A percentile compares a stretch with the other conserved stretches of the same genome.
Conservation (phyloP, 441 rosid genomes). For the Eruca vesicaria region DNA sequence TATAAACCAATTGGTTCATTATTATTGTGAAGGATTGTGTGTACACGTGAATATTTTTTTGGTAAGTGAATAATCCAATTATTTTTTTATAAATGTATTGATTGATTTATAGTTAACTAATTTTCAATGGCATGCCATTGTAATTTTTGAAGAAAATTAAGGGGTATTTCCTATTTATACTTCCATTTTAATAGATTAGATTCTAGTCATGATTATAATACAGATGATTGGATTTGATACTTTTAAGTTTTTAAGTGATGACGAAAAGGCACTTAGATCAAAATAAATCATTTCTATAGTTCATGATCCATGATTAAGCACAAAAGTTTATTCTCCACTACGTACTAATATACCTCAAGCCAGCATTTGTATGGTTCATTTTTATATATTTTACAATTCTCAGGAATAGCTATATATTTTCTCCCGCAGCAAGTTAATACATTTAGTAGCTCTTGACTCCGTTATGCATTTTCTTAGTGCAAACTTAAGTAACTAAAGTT, state of each 20-base stretch:
- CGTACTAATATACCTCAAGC: background rate
- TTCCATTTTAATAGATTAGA: no score
- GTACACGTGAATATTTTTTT: no score
- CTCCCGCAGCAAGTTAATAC: background rate
- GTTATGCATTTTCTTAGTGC: background rate
- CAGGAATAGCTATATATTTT: conserved; percentile 8
- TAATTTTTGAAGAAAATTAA: no score
- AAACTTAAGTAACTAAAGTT: background rate
- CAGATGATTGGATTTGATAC: background rate
- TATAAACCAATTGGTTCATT: no score
- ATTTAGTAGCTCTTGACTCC: background rate
- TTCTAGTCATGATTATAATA: conserved; percentile 1
- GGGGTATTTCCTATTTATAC: no score
- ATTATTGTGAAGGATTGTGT: no score
- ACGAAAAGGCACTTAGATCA: background rate
- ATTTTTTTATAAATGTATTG: no score
- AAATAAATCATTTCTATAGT: conserved; percentile 14
- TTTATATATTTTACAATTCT: background rate
- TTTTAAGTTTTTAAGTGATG: background rate
- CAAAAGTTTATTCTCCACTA: conserved; percentile 16
- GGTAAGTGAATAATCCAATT: no score
- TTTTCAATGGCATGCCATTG: no score
- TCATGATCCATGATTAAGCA: conserved; percentile 11
- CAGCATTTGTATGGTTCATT: no score
- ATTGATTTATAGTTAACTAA: no score